Percentiles rank a stretch among this genome's conserved stretches.
Evolutionary conservation across 257 asterid genomes (phyloP).

Genomic region (Primulina eburnea): DNA sequence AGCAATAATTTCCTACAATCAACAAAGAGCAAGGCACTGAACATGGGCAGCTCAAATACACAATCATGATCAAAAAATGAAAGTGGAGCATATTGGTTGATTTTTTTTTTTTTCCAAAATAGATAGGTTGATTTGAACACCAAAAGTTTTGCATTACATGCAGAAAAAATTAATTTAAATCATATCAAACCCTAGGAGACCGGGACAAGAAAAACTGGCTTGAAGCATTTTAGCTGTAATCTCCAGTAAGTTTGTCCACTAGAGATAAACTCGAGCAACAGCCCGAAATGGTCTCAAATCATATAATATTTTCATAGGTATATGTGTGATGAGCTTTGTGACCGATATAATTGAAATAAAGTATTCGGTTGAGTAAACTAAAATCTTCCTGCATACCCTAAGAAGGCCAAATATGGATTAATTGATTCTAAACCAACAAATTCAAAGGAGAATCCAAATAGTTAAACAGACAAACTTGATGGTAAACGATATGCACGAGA

Average conservation of each 20-base stretch:
- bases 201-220: conserved; percentile 11
- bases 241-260: background rate
- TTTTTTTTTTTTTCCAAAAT: background rate
- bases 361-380: background rate
- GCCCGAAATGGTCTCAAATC: background rate
- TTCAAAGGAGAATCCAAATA: background rate
- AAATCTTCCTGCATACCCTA: background rate
- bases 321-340: background rate
- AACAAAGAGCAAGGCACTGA: conserved; percentile 17
- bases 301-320: background rate
- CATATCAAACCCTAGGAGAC: background rate
- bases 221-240: conserved; percentile 3
- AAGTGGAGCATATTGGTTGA: conserved; percentile 2
- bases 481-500: background rate
- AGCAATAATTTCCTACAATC: conserved; percentile 64
- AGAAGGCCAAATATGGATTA: background rate
- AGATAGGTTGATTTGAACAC: background rate
- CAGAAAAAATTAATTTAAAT: background rate
- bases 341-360: background rate
- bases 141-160: background rate
- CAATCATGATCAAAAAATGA: background rate
- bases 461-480: background rate
- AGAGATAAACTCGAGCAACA: background rate
- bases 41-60: conserved; percentile 10
- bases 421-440: background rate